phyloP scores from a whole-genome alignment of 1,284 basidiomycete genomes.

The Leucoagaricus sp. region DNA sequence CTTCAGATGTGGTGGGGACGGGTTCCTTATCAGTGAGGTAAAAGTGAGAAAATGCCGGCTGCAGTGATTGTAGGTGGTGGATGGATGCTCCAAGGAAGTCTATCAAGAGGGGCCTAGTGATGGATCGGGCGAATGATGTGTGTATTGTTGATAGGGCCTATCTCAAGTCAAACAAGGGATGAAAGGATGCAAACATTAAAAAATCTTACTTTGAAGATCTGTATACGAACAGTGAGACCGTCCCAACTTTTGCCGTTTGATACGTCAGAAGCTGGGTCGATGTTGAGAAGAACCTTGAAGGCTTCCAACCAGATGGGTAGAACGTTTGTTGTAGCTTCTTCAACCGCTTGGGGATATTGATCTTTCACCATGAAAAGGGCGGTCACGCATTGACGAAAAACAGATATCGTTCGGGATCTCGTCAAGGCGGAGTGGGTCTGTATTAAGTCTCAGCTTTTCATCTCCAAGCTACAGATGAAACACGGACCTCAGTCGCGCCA shows the following conservation, averaged over 20 bases:
- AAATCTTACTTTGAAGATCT: slow-evolving; percentile 73
- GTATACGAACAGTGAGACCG: slow-evolving; percentile 70
- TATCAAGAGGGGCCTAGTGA: slow-evolving; percentile 56
- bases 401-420: slow-evolving; percentile 81
- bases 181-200: background rate
- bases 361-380: slow-evolving; percentile 95
- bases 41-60: slow-evolving; percentile 66
- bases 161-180: slow-evolving; percentile 1
- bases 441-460: background rate
- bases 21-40: slow-evolving; percentile 64
- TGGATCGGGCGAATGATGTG: slow-evolving; percentile 71
- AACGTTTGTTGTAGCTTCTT: slow-evolving; percentile 79
- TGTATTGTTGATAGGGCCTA: slow-evolving; percentile 78
- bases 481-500: slow-evolving; percentile 67
- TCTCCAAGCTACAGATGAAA: too few relatives aligned
- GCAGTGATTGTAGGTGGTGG: slow-evolving; percentile 65
- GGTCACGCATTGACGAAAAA: slow-evolving; percentile 89
- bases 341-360: slow-evolving; percentile 83
- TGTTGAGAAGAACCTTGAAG: slow-evolving; percentile 75
- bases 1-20: slow-evolving; percentile 68
- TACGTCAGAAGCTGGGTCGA: slow-evolving; percentile 65
- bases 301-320: slow-evolving; percentile 90
- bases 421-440: slow-evolving; percentile 78
- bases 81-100: slow-evolving; percentile 65
- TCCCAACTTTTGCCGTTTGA: slow-evolving; percentile 70